Evolutionary conservation across 2,329 filamentous ascomycete genomes (phyloP).

Genomic region (Calycina marina): DNA sequence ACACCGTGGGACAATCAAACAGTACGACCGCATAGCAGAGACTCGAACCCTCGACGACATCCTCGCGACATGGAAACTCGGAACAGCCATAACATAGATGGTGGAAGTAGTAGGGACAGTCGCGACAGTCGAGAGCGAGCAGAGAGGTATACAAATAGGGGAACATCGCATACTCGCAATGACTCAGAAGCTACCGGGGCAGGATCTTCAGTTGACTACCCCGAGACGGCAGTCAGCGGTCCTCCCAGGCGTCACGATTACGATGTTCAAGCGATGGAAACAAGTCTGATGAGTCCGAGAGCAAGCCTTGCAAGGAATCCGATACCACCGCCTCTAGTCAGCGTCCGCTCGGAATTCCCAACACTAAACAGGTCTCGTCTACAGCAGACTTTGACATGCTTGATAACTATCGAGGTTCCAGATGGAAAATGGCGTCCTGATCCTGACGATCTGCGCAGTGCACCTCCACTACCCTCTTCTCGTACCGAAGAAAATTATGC

Average conservation of each 20-base stretch:
- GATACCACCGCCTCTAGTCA: slow-evolving; percentile 83
- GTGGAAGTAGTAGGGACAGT: slow-evolving; percentile 19
- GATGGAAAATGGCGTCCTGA: slow-evolving; percentile 84
- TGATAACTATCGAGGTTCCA: slow-evolving; percentile 86
- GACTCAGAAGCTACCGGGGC: slow-evolving; percentile 64
- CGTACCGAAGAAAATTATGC: slow-evolving; percentile 39
- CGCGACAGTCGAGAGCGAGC: slow-evolving; percentile 34
- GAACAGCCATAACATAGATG: slow-evolving; percentile 23
- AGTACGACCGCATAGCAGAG: slow-evolving; percentile 38
- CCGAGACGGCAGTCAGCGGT: slow-evolving; percentile 57
- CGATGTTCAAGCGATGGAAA: slow-evolving; percentile 92
- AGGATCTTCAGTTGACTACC: slow-evolving; percentile 66
- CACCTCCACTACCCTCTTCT: slow-evolving; percentile 27
- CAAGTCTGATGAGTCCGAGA: slow-evolving; percentile 61
- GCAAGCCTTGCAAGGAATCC: slow-evolving; percentile 59
- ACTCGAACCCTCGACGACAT: slow-evolving; percentile 23
- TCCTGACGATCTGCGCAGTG: slow-evolving; percentile 58
- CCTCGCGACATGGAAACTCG: slow-evolving; percentile 25
- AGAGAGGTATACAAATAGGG: slow-evolving; percentile 26
- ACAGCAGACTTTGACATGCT: slow-evolving; percentile 86
- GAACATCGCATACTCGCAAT: slow-evolving; percentile 47
- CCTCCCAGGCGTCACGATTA: slow-evolving; percentile 74
- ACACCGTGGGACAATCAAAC: slow-evolving; percentile 53
- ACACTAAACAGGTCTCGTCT: slow-evolving; percentile 84
- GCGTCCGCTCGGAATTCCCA: slow-evolving; percentile 90